Percentiles rank a stretch among this genome's conserved stretches.
These are phyloP conservation scores for Neurospora africana DNA, from an alignment of 495 filamentous ascomycete species.

Conservation along the genomic window DNA sequence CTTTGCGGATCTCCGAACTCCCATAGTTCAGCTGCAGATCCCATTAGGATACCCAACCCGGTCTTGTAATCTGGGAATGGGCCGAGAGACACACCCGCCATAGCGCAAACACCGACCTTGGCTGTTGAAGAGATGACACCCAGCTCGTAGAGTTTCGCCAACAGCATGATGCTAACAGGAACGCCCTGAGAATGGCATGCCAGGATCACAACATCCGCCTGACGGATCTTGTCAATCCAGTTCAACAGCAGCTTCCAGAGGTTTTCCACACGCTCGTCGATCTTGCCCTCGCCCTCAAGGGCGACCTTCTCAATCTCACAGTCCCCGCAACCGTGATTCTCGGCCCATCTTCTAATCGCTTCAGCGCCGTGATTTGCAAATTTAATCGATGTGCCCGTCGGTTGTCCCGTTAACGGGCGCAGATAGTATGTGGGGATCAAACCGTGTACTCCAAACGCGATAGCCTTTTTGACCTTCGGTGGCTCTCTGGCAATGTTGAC, in stretches of 20 bases:
- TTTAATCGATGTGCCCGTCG: slow-evolving; percentile 85
- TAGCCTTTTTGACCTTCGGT: slow-evolving; percentile 64
- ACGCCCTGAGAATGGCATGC: slow-evolving; percentile 95
- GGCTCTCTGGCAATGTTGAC: slow-evolving; percentile 59
- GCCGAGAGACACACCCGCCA: slow-evolving; percentile 88
- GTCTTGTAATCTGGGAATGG: slow-evolving; percentile 84
- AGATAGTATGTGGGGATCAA: slow-evolving; percentile 82
- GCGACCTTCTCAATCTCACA: slow-evolving; percentile 81
- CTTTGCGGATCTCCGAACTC: slow-evolving; percentile 76
- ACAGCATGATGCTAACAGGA: slow-evolving; percentile 84
- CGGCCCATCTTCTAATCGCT: slow-evolving; percentile 72
- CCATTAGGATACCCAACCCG: slow-evolving; percentile 62
- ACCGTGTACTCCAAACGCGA: slow-evolving; percentile 91
- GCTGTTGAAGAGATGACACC: slow-evolving; percentile 53
- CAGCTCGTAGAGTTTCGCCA: slow-evolving; percentile 79
- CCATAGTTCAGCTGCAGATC: slow-evolving; percentile 83
- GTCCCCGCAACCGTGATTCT: slow-evolving; percentile 50
- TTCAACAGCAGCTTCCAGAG: slow-evolving; percentile 91
- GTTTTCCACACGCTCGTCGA: slow-evolving; percentile 76
- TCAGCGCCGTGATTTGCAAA: slow-evolving; percentile 84
- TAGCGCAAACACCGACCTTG: slow-evolving; percentile 73
- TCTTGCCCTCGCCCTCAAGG: slow-evolving; percentile 95
- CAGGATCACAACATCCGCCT: slow-evolving; percentile 79
- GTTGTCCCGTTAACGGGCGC: slow-evolving; percentile 80
- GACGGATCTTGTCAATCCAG: slow-evolving; percentile 83